These are phyloP conservation scores for Beta vulgaris DNA, from an alignment of 148 eudicot genomes.

Conservation along the genomic window DNA sequence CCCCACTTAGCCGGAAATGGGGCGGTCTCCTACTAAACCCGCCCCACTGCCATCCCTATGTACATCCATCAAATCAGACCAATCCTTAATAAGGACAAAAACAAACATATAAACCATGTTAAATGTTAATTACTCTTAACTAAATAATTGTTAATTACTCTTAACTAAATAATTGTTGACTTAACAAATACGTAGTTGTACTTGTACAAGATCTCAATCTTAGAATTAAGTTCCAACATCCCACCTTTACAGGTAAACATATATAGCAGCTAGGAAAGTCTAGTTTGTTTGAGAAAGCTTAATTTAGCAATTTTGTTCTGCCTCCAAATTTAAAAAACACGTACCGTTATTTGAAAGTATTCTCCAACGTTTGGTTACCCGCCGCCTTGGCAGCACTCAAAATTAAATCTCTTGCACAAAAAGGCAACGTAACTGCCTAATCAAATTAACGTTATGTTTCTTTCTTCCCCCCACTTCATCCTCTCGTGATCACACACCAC, in stretches of 20 bases:
- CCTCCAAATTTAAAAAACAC: background rate
- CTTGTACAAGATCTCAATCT: background rate
- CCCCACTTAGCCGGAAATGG: no score
- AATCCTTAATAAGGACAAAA: conserved; percentile 13
- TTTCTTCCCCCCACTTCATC: background rate
- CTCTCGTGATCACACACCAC: conserved; percentile 8
- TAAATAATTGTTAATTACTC: no score
- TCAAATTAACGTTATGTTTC: background rate
- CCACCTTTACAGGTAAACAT: conserved; percentile 13
- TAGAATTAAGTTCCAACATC: background rate
- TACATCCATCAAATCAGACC: background rate
- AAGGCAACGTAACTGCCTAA: background rate
- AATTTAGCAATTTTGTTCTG: no score
- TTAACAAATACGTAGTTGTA: background rate
- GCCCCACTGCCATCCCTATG: no score
- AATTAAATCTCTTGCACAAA: conserved; percentile 13
- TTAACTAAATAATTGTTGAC: background rate
- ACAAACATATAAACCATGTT: conserved; percentile 8
- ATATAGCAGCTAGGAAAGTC: no score
- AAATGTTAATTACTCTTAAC: no score
- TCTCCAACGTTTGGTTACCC: conserved; percentile 12
- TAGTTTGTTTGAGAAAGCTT: no score
- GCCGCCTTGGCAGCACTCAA: conserved; percentile 25
- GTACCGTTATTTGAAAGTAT: conserved; percentile 31
- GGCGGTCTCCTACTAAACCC: no score